A percentile compares a stretch with the other conserved stretches of the same genome.
Evolutionary conservation across 768 basidiomycete genomes (phyloP).

Genomic region (Podaxis carcinomalis): DNA sequence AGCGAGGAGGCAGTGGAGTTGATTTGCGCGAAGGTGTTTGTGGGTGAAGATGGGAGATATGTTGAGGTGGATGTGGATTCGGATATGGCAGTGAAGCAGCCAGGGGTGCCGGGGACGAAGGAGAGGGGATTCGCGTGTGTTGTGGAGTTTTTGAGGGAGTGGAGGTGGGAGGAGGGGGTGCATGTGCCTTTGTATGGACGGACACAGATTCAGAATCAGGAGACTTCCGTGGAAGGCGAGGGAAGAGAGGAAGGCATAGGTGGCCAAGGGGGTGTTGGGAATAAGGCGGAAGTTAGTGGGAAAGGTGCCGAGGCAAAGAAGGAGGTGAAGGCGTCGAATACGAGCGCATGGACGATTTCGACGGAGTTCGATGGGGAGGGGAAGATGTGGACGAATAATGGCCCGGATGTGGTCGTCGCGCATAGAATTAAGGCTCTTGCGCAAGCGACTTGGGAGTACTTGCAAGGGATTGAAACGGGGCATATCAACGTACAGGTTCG

Average conservation of each 20-base stretch:
- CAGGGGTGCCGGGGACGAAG: conserved; percentile 64
- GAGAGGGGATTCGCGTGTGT: conserved; percentile 77
- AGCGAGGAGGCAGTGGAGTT: conserved; percentile 81
- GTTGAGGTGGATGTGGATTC: conserved; percentile 26
- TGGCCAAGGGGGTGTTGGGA: not conserved
- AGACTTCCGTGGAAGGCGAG: conserved; percentile 20
- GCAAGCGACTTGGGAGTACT: conserved; percentile 60
- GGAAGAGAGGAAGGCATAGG: conserved; percentile 17
- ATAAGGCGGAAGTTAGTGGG: conserved; percentile 8
- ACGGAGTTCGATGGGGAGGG: conserved; percentile 79
- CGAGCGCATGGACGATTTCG: conserved; percentile 68
- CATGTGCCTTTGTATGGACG: conserved; percentile 68
- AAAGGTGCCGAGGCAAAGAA: conserved; percentile 13
- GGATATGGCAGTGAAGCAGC: conserved; percentile 26
- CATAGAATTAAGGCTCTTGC: conserved; percentile 71
- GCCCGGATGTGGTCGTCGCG: conserved; percentile 70
- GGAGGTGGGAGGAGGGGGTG: conserved; percentile 78
- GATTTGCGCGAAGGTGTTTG: conserved; percentile 75
- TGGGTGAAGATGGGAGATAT: conserved; percentile 40
- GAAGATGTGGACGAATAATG: conserved; percentile 65
- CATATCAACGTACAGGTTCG: conserved; percentile 57
- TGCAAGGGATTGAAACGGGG: conserved; percentile 50
- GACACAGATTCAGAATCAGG: not conserved
- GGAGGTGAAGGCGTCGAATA: conserved; percentile 11
- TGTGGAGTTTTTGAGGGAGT: conserved; percentile 69